Percentiles rank a stretch among this genome's conserved stretches.
Evolutionary conservation across 2,329 filamentous ascomycete species (phyloP).

Genomic region (Rhytidhysteron rufulum): DNA sequence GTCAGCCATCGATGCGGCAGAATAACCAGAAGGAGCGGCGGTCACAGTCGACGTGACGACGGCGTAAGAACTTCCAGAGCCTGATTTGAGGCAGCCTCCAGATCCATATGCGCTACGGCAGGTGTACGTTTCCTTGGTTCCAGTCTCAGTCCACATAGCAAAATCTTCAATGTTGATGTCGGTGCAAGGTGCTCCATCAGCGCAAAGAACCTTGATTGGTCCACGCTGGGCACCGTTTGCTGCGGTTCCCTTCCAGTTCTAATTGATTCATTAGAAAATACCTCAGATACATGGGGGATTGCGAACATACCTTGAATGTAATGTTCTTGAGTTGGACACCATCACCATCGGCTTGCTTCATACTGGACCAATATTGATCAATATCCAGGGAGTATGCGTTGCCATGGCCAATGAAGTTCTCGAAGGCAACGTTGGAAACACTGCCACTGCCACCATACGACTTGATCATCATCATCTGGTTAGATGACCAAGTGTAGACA

Average conservation of each 20-base stretch:
- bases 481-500: conserved; percentile 56
- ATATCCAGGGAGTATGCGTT: conserved; percentile 58
- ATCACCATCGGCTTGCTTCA: conserved; percentile 40
- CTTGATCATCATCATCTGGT: conserved; percentile 64
- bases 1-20: conserved; percentile 34
- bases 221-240: conserved; percentile 48
- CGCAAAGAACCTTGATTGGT: conserved; percentile 52
- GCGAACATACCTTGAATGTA: conserved; percentile 36
- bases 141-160: conserved; percentile 50
- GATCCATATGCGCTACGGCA: conserved; percentile 50
- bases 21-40: conserved; percentile 34
- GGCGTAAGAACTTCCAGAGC: conserved; percentile 23
- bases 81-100: conserved; percentile 45
- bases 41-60: conserved; percentile 32
- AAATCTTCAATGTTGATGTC: conserved; percentile 50
- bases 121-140: conserved; percentile 38
- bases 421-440: conserved; percentile 49
- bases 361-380: conserved; percentile 51
- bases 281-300: background rate
- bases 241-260: conserved; percentile 55
- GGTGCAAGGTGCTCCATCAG: conserved; percentile 50
- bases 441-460: conserved; percentile 55
- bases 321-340: conserved; percentile 54
- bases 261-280: background rate
- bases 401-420: conserved; percentile 58